Evolutionary conservation across 2,329 filamentous ascomycete species (phyloP).

Genomic region (Penicillium concentricum): DNA sequence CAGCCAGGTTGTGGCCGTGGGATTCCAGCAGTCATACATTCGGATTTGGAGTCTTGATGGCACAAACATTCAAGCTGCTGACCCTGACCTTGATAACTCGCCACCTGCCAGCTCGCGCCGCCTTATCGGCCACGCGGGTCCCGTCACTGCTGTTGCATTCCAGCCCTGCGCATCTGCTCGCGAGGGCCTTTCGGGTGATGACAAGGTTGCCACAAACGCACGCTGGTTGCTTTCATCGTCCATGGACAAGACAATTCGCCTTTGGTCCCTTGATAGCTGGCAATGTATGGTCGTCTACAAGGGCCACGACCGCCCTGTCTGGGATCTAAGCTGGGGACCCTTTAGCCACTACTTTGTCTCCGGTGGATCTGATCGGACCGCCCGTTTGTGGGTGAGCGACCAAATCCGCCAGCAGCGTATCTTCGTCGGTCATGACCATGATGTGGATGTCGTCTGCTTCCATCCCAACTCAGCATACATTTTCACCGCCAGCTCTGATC

Average conservation of each 20-base stretch:
- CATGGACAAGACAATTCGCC: slow-evolving; percentile 79
- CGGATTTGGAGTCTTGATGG: slow-evolving; percentile 91
- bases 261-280: slow-evolving; percentile 93
- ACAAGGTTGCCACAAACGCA: slow-evolving; percentile 55
- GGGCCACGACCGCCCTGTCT: slow-evolving; percentile 85
- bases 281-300: slow-evolving; percentile 93
- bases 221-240: slow-evolving; percentile 84
- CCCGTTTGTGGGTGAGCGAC: slow-evolving; percentile 88
- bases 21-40: slow-evolving; percentile 92
- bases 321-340: slow-evolving; percentile 84
- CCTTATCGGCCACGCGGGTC: slow-evolving; percentile 82
- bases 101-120: slow-evolving; percentile 70
- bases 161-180: slow-evolving; percentile 64
- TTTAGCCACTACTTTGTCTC: slow-evolving; percentile 94
- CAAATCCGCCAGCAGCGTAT: slow-evolving; percentile 85
- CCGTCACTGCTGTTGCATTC: slow-evolving; percentile 87
- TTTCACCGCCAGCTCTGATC: slow-evolving; percentile 90
- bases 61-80: slow-evolving; percentile 69
- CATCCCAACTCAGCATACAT: slow-evolving; percentile 92
- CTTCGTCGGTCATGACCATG: slow-evolving; percentile 87
- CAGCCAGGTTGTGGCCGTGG: slow-evolving; percentile 78
- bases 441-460: slow-evolving; percentile 89
- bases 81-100: slow-evolving; percentile 58
- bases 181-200: slow-evolving; percentile 41
- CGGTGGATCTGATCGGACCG: slow-evolving; percentile 83